Conservation (phyloP, 1,284 basidiomycete species). For the Meira nashicola region DNA sequence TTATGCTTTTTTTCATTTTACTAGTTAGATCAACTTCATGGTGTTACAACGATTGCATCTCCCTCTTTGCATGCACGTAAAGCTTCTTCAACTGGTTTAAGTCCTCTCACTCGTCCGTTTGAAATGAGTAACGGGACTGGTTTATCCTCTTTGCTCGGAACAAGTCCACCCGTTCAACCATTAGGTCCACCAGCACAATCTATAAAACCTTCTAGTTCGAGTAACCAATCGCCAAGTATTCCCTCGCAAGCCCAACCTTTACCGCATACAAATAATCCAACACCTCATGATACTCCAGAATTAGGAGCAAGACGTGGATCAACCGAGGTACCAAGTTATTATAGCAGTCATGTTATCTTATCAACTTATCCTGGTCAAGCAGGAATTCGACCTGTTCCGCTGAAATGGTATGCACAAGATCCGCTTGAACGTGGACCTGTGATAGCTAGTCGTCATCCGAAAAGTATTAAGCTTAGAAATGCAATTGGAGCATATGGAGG, state of each 20-base stretch:
- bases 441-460: slow-evolving; percentile 78
- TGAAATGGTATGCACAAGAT: slow-evolving; percentile 74
- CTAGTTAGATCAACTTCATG: slow-evolving; percentile 31
- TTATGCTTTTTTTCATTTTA: neutral
- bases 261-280: slow-evolving; percentile 29
- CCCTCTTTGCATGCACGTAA: slow-evolving; percentile 28
- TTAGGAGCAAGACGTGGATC: slow-evolving; percentile 20
- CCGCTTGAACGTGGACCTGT: slow-evolving; percentile 73
- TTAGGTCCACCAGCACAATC: slow-evolving; percentile 31
- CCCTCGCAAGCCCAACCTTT: slow-evolving; percentile 8
- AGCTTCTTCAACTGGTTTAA: slow-evolving; percentile 28
- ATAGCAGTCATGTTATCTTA: slow-evolving; percentile 26
- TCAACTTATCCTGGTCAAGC: slow-evolving; percentile 45
- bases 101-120: slow-evolving; percentile 22
- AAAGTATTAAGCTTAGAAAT: slow-evolving; percentile 77
- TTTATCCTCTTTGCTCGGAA: slow-evolving; percentile 19
- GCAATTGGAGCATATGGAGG: slow-evolving; percentile 90
- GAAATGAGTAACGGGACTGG: slow-evolving; percentile 23
- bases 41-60: slow-evolving; percentile 26
- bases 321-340: slow-evolving; percentile 6
- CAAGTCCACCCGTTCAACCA: slow-evolving; percentile 35
- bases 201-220: slow-evolving; percentile 7
- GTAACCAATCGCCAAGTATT: neutral
- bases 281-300: slow-evolving; percentile 38
- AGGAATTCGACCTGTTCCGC: slow-evolving; percentile 67